Conservation (phyloP, 345 rosid species). For the Gynandropsis gynandra region DNA sequence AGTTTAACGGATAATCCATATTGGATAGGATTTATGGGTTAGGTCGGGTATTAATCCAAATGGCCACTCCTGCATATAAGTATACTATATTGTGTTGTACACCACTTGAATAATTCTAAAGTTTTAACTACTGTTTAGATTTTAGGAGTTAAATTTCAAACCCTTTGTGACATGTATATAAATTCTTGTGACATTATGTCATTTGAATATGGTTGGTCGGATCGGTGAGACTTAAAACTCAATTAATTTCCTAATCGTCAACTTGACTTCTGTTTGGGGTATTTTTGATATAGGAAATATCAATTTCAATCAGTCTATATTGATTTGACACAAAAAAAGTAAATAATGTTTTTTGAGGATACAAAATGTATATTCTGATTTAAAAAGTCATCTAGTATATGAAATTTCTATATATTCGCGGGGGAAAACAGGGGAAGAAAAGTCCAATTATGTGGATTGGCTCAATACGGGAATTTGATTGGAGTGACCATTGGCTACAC, state of each 20-base stretch:
- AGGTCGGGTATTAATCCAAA: too few relatives aligned
- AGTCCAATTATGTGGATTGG: slow-evolving; percentile 62
- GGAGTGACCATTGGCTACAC: slow-evolving; percentile 79
- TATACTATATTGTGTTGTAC: too few relatives aligned
- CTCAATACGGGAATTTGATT: slow-evolving; percentile 64
- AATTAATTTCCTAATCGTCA: background rate
- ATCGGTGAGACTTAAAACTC: slow-evolving; percentile 1
- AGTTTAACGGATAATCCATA: too few relatives aligned
- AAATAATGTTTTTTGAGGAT: background rate
- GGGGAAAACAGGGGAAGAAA: slow-evolving; percentile 59
- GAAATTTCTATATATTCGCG: slow-evolving; percentile 5
- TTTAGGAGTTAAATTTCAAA: too few relatives aligned
- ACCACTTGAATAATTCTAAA: too few relatives aligned
- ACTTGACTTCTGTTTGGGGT: slow-evolving; percentile 18
- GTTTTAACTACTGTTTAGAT: too few relatives aligned
- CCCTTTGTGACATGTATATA: too few relatives aligned
- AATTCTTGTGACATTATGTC: too few relatives aligned
- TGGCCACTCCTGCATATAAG: too few relatives aligned
- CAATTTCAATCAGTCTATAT: background rate
- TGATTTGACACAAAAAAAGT: background rate
- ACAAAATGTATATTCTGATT: background rate
- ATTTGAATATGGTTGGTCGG: background rate
- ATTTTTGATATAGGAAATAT: background rate
- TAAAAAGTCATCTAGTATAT: background rate
- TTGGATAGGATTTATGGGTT: too few relatives aligned